Evolutionary conservation across 257 asterid species (phyloP).

Genomic region (Sherardia arvensis): DNA sequence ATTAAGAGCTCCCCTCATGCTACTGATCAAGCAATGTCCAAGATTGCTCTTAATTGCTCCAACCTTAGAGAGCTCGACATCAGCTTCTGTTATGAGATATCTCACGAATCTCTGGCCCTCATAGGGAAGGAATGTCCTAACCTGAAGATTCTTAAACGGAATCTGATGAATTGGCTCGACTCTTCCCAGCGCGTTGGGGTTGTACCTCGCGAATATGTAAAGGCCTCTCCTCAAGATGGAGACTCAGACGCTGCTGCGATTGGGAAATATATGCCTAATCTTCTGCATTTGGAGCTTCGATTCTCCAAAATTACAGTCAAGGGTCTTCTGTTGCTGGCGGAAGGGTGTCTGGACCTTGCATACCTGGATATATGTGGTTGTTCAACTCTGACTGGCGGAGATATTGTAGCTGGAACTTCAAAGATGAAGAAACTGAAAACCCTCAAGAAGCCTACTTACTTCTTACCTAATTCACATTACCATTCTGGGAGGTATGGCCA

Average conservation of each 20-base stretch:
- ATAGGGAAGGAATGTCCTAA: slow-evolving; percentile 48
- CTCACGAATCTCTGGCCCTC: slow-evolving; percentile 48
- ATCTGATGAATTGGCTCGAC: slow-evolving; percentile 69
- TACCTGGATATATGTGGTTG: slow-evolving; percentile 65
- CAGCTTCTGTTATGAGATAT: slow-evolving; percentile 77
- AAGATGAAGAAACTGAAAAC: slow-evolving; percentile 50
- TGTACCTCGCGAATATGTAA: slow-evolving; percentile 55
- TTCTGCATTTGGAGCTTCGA: slow-evolving; percentile 59
- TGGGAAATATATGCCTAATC: slow-evolving; percentile 56
- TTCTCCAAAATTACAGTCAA: slow-evolving; percentile 52
- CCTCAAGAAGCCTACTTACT: slow-evolving; percentile 60
- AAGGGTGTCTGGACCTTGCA: slow-evolving; percentile 60
- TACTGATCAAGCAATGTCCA: slow-evolving; percentile 43
- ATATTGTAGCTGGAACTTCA: slow-evolving; percentile 36
- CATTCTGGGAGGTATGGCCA: slow-evolving; percentile 68
- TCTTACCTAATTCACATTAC: slow-evolving; percentile 50
- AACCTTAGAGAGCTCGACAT: slow-evolving; percentile 64
- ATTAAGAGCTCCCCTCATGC: slow-evolving; percentile 63
- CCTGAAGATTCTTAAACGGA: slow-evolving; percentile 39
- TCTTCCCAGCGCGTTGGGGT: slow-evolving; percentile 48
- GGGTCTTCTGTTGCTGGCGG: slow-evolving; percentile 58
- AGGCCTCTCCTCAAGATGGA: slow-evolving; percentile 77
- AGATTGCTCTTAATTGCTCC: slow-evolving; percentile 53
- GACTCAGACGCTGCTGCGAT: slow-evolving; percentile 76
- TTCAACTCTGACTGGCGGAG: slow-evolving; percentile 55